Base-by-base conservation (phyloP, 1,139 yeast species). In the Saccharomyces uvarum region DNA sequence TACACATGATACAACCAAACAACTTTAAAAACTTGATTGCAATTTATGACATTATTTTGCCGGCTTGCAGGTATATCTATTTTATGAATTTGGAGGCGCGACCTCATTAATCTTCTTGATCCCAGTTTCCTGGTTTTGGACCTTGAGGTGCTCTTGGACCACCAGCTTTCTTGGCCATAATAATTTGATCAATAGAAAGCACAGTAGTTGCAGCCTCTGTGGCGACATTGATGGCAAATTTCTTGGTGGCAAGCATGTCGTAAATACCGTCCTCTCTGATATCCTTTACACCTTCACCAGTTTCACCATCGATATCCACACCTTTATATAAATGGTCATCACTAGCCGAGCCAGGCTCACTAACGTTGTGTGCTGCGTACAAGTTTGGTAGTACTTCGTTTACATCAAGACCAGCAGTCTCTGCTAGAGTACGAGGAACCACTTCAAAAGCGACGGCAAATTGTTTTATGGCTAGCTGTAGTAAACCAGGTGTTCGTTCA, bases 91-190 rank as follows among this genome's bases (percentile, higher is more conserved):
- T 9, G 9, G 4, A 38, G 44, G 6, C 9, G 24, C 24, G 6
- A 32, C 11, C 26, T 32, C 2, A 19, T 63, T 75, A 89, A 74
- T 90, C 97, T 57, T 81, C 98, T 73, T 86, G 96, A 70, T 91
- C 99, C 99, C 99, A 91, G 76, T 91, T 91, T 57, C 97, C 97
- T 49, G 95, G 93, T 70, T 86, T 83, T 63, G 84, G 87, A 69
- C 88, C 96, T 54, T 72, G 70, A 64, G 83, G 79, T 79, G 90
- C 83, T 50, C 79, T 86, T 49, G 99, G 99, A 28, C 99, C 99
- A 62, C 99, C 99, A 1, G 97, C 96, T 68, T 95, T 82, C 76
- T 84, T 84, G 47, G 89, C 89, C 83, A 84, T 85, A 62, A 84
- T 84, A 56, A 84, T 84, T 73, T 84, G 53, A 26, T 55, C 57